phyloP scores from a whole-genome alignment of 345 rosid species.

The Ceriops decandra region DNA sequence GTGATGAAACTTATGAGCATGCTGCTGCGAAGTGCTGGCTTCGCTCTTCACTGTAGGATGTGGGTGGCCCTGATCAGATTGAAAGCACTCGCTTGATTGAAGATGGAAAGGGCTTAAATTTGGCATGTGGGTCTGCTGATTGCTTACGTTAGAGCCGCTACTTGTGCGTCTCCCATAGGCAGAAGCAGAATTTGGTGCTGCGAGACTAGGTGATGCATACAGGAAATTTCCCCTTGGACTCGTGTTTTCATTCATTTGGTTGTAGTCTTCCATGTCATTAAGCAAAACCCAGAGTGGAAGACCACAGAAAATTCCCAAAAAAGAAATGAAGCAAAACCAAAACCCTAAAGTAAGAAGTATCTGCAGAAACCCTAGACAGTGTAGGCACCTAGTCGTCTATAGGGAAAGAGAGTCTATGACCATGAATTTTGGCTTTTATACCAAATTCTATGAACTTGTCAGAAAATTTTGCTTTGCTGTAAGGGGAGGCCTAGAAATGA shows the following conservation, averaged over 20 bases:
- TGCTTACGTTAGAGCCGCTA: constrained; percentile 29
- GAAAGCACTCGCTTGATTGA: constrained; percentile 49
- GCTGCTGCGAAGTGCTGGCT: constrained; percentile 45
- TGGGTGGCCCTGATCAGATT: constrained; percentile 34
- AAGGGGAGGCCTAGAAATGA: constrained; percentile 41
- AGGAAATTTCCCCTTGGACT: constrained; percentile 66
- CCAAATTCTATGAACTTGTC: constrained; percentile 26
- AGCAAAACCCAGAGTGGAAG: constrained; percentile 24
- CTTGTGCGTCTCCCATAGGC: constrained; percentile 41
- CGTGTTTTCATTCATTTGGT: constrained; percentile 52
- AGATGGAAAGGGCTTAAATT: constrained; percentile 36
- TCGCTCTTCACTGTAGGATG: constrained; percentile 73
- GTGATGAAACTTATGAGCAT: constrained; percentile 48
- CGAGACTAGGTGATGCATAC: constrained; percentile 50
- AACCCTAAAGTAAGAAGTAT: constrained; percentile 38
- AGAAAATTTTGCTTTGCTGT: constrained; percentile 11
- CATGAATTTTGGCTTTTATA: not conserved
- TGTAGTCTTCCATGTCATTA: constrained; percentile 66
- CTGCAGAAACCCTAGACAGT: constrained; percentile 33
- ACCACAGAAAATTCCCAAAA: constrained; percentile 16
- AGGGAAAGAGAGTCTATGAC: not conserved
- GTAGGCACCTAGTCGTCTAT: constrained; percentile 21
- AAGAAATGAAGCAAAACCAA: constrained; percentile 13
- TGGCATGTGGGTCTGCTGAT: constrained; percentile 38
- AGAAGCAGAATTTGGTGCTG: constrained; percentile 42